Base-by-base conservation (phyloP, 768 basidiomycete genomes). In the Kwoniella dejecticola region DNA sequence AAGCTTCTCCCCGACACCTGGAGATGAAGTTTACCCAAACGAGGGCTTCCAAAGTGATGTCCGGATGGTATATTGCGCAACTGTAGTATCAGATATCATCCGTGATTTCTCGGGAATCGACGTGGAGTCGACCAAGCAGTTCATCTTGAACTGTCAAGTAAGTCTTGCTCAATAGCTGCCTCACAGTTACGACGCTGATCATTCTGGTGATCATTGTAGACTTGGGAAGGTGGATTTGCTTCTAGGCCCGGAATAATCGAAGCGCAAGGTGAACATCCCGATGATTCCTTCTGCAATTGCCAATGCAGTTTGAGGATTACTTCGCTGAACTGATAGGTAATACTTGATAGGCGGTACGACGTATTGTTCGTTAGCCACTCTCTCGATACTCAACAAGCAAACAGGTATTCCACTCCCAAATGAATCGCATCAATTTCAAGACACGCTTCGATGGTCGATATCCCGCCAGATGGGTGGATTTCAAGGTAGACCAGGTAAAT, bases 211-310 rank as follows among this genome's bases (percentile, higher is more conserved):
- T 44, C 8, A 6, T 2, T 40, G 15, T 66, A 97, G 94, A 87
- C 87, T 2, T 90, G 92, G 71, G 93, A 96, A 82, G 93, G 93
- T 13, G 94, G 91, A 0, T 99, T 89, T 68, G 91, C 90, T 0
- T 89, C 93, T 72, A 82, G 84, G 1, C 88, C 91, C 0, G 84
- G 82, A 44, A 59, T 67, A 0, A 84, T 87, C 42, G 95, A 99
- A 80, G 88, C 93, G 3, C 87, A 92, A 77, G 93, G 91, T 89
- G 57, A 19, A 81, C 23, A 19, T 17, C 1, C 15, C 33, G 19
- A 36, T 40, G n/a, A n/a, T n/a, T n/a, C n/a, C n/a, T n/a, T n/a
- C n/a, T n/a, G n/a, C n/a, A n/a, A n/a, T n/a, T n/a, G n/a, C n/a
- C n/a, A n/a, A n/a, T n/a, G n/a, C n/a, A n/a, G n/a, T n/a, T n/a